A percentile compares a stretch with the other conserved stretches of the same genome.
Conservation (phyloP, 176 grass and related monocot species). For the Aegilops umbellulata region DNA sequence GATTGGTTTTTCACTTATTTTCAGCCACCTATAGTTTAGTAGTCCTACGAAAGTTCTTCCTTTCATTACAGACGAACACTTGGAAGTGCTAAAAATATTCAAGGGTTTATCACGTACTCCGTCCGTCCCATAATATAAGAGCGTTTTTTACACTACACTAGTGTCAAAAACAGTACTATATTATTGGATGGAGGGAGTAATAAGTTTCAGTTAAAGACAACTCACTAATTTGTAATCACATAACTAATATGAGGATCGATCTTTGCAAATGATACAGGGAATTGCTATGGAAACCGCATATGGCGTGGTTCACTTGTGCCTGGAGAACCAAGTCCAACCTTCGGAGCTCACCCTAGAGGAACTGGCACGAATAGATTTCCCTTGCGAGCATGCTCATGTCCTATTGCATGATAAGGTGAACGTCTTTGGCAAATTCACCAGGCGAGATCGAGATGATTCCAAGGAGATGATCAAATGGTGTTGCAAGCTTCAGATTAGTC, state of each 20-base stretch:
- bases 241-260: neutral
- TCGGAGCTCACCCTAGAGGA: neutral
- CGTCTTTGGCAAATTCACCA: neutral
- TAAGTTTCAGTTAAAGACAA: neutral
- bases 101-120: neutral
- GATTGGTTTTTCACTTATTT: neutral
- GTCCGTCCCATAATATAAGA: too few species aligned
- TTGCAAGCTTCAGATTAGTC: neutral
- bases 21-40: neutral
- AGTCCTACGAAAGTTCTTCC: neutral
- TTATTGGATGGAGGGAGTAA: too few species aligned
- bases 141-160: too few species aligned
- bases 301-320: neutral
- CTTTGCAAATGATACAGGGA: neutral
- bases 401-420: neutral
- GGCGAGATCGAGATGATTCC: neutral
- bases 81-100: neutral
- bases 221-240: neutral
- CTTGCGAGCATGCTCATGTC: neutral
- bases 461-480: constrained; percentile 14
- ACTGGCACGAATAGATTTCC: neutral
- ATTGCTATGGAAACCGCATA: constrained; percentile 7
- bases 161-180: too few species aligned
- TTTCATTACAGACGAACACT: neutral
- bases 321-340: constrained; percentile 13